Evolutionary conservation across 768 basidiomycete genomes (phyloP).

Genomic region (Fomitopsis pulvina): DNA sequence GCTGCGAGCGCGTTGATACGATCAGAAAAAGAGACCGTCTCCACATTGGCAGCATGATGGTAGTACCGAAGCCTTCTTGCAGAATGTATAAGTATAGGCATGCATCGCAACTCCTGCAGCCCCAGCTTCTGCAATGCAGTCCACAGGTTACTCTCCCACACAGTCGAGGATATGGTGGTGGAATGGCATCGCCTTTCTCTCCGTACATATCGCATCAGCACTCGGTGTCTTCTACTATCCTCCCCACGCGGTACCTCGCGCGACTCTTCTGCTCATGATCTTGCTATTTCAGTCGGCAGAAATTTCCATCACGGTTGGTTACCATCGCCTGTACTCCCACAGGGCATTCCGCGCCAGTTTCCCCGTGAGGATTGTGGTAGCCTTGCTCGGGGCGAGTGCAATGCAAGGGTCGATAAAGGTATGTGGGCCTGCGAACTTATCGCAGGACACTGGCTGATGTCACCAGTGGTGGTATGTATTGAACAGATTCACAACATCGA

Average conservation of each 20-base stretch:
- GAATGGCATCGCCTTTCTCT: slow-evolving; percentile 51
- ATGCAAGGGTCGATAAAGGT: slow-evolving; percentile 82
- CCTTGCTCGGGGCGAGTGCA: slow-evolving; percentile 61
- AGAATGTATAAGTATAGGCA: too few species aligned
- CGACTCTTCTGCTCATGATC: slow-evolving; percentile 47
- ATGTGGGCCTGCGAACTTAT: slow-evolving; percentile 1
- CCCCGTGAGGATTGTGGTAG: slow-evolving; percentile 50
- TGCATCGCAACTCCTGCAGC: too few species aligned
- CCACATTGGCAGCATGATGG: too few species aligned
- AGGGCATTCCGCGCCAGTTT: slow-evolving; percentile 55
- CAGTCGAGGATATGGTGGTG: slow-evolving; percentile 48
- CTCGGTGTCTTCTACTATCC: slow-evolving; percentile 48
- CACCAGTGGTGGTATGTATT: slow-evolving; percentile 45
- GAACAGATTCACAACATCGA: not conserved
- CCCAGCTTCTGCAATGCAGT: too few species aligned
- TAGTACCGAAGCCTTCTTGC: too few species aligned
- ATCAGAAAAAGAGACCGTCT: too few species aligned
- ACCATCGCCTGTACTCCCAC: slow-evolving; percentile 77
- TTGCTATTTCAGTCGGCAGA: slow-evolving; percentile 62
- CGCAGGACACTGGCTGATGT: not conserved
- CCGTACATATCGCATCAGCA: slow-evolving; percentile 49
- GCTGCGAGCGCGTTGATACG: too few species aligned
- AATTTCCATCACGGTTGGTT: slow-evolving; percentile 72
- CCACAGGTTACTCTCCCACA: not conserved
- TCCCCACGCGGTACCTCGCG: slow-evolving; percentile 31